Evolutionary conservation across 768 basidiomycete species (phyloP).

Genomic region (Grammothele lineata): DNA sequence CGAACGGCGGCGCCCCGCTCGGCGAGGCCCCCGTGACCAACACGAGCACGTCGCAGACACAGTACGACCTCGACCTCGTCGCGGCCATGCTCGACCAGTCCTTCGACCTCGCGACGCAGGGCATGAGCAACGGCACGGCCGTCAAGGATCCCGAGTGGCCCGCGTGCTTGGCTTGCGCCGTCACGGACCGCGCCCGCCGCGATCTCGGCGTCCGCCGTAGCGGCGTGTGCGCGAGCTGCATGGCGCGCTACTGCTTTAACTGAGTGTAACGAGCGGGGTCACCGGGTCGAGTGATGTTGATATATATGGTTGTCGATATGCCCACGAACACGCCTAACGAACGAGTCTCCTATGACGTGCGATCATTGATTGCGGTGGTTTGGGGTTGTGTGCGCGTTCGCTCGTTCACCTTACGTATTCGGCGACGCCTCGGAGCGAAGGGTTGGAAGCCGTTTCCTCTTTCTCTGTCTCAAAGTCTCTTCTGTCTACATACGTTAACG

Average conservation of each 20-base stretch:
- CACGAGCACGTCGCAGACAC: conserved; percentile 35
- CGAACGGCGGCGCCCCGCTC: conserved; percentile 44
- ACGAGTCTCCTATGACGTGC: too few relatives aligned
- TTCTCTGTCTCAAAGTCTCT: too few relatives aligned
- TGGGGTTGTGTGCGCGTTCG: too few relatives aligned
- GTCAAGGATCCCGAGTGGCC: conserved; percentile 48
- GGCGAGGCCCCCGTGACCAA: conserved; percentile 38
- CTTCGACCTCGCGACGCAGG: conserved; percentile 40
- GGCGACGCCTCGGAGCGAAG: too few relatives aligned
- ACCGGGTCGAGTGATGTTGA: too few relatives aligned
- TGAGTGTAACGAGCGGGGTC: too few relatives aligned
- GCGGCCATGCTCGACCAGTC: conserved; percentile 45
- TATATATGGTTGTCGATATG: too few relatives aligned
- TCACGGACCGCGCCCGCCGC: conserved; percentile 37
- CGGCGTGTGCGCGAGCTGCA: conserved; percentile 24
- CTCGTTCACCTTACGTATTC: too few relatives aligned
- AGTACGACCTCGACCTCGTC: conserved; percentile 34
- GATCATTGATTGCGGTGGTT: too few relatives aligned
- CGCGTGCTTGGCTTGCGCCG: conserved; percentile 67
- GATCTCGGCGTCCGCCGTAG: conserved; percentile 13
- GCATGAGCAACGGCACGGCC: conserved; percentile 26
- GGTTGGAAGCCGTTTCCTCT: too few relatives aligned
- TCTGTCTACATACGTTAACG: too few relatives aligned
- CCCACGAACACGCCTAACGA: too few relatives aligned
- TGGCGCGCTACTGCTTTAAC: conserved; percentile 30